A percentile compares a stretch with the other conserved stretches of the same genome.
phyloP scores from a whole-genome alignment of 1,284 basidiomycete species.

The Gymnopus androsaceus region DNA sequence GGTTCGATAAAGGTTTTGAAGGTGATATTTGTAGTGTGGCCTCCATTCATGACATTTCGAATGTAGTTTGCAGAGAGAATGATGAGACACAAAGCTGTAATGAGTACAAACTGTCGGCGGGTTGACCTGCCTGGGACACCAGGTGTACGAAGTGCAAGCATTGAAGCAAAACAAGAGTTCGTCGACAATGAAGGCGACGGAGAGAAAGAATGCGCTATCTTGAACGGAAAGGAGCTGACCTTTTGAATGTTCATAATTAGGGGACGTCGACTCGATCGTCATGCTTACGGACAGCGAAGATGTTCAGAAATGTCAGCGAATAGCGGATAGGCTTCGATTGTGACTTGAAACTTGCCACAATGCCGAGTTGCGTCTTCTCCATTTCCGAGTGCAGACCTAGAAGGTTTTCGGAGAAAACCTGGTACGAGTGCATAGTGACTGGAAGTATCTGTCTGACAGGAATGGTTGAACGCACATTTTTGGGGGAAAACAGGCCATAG shows the following conservation, averaged over 20 bases:
- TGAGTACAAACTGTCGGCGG: neutral
- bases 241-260: too few relatives aligned
- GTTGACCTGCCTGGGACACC: neutral
- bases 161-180: neutral
- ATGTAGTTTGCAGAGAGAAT: neutral
- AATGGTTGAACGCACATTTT: too few relatives aligned
- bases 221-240: neutral
- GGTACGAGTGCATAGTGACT: too few relatives aligned
- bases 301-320: too few relatives aligned
- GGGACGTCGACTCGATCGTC: too few relatives aligned
- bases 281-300: neutral
- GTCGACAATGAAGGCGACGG: neutral
- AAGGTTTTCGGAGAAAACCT: neutral
- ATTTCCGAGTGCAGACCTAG: neutral
- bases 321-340: neutral
- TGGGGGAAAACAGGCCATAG: too few relatives aligned
- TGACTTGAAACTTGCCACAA: neutral
- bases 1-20: slow-evolving; percentile 6
- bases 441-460: too few relatives aligned
- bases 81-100: neutral
- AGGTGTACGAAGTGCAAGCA: neutral
- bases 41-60: neutral
- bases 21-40: neutral
- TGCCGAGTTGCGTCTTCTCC: neutral
- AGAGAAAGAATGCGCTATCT: neutral